phyloP scores from a whole-genome alignment of 2,329 filamentous ascomycete genomes.

The Penicillium sp. region DNA sequence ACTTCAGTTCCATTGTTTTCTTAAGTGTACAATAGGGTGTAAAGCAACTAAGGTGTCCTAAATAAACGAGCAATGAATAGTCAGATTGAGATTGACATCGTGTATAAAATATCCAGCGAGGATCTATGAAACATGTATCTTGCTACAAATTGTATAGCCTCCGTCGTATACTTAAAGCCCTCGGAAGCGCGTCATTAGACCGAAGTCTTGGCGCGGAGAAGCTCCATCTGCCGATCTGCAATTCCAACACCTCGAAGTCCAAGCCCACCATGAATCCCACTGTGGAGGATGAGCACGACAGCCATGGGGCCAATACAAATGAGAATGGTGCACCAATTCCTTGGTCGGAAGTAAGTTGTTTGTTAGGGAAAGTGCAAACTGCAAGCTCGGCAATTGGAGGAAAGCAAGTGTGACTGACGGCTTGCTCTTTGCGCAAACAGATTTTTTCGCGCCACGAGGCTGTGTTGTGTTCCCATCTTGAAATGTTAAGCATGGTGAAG shows the following conservation, averaged over 20 bases:
- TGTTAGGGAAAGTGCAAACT: background rate
- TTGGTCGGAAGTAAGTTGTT: conserved; percentile 25
- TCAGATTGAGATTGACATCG: too few relatives aligned
- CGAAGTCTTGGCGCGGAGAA: conserved; percentile 26
- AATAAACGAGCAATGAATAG: background rate
- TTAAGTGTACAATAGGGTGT: too few relatives aligned
- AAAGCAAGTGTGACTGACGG: background rate
- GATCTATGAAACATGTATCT: background rate
- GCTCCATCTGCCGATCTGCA: conserved; percentile 20
- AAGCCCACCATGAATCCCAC: conserved; percentile 11
- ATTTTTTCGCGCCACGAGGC: conserved; percentile 44
- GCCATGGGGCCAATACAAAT: background rate
- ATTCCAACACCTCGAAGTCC: conserved; percentile 4
- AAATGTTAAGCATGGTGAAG: conserved; percentile 39
- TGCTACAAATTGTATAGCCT: background rate
- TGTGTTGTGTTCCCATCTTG: conserved; percentile 40
- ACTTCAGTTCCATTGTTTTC: too few relatives aligned
- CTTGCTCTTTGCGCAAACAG: conserved; percentile 20
- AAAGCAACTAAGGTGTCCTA: too few relatives aligned
- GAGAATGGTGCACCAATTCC: conserved; percentile 6
- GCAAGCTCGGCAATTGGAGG: background rate
- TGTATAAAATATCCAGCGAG: background rate
- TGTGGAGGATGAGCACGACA: background rate
- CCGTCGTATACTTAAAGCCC: background rate
- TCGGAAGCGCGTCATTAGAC: conserved; percentile 5